These are phyloP conservation scores for Periconia sp. DNA, from an alignment of 2,329 filamentous ascomycete genomes.

Conservation along the genomic window DNA sequence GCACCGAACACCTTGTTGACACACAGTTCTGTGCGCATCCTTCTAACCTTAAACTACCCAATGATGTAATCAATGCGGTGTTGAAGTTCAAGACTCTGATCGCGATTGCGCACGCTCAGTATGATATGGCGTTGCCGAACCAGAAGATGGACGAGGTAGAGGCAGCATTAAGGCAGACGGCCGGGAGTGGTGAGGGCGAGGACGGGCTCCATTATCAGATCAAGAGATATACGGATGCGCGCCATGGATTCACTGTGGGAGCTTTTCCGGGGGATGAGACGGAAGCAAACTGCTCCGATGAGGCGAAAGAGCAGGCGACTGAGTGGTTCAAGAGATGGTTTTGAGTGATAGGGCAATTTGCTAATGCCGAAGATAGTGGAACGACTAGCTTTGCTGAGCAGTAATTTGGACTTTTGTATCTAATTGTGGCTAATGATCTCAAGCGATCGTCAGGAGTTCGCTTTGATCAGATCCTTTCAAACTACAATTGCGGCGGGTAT, in stretches of 20 bases:
- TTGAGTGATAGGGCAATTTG: too few relatives aligned
- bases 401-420: too few relatives aligned
- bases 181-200: constrained; percentile 19
- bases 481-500: too few relatives aligned
- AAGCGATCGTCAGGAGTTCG: too few relatives aligned
- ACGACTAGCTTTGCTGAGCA: too few relatives aligned
- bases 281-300: constrained; percentile 25
- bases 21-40: constrained; percentile 28
- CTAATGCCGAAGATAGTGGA: too few relatives aligned
- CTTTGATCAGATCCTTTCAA: too few relatives aligned
- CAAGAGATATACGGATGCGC: constrained; percentile 22
- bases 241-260: constrained; percentile 33
- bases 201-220: constrained; percentile 23
- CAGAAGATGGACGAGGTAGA: constrained; percentile 19
- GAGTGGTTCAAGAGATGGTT: constrained; percentile 32
- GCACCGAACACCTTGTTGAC: constrained; percentile 12
- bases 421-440: too few relatives aligned
- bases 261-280: constrained; percentile 22
- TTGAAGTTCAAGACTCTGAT: constrained; percentile 19
- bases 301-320: constrained; percentile 28
- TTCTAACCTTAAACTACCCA: constrained; percentile 10
- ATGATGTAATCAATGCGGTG: constrained; percentile 14
- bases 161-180: constrained; percentile 18
- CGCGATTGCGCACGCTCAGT: constrained; percentile 22
- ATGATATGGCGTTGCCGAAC: constrained; percentile 23